Percentiles rank a stretch among this genome's conserved stretches.
phyloP scores from a whole-genome alignment of 805 yeast genomes.

The Scheffersomyces coipomensis region DNA sequence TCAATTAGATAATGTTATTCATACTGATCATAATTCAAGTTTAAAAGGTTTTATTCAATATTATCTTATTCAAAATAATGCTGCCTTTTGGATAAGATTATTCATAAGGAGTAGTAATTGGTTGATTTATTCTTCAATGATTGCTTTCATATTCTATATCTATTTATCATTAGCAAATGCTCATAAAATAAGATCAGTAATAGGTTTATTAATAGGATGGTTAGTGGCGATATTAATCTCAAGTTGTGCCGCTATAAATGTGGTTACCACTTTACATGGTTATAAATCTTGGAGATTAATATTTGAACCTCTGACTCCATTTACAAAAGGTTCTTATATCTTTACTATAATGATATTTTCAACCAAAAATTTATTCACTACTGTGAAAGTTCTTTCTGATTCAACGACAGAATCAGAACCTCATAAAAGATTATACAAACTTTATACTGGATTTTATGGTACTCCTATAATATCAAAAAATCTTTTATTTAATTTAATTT shows the following conservation, averaged over 20 bases:
- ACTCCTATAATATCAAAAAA: conserved; percentile 24
- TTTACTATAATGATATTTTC: conserved; percentile 25
- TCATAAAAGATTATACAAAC: conserved; percentile 23
- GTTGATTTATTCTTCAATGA: not conserved
- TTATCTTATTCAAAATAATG: conserved; percentile 2
- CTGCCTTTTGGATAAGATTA: not conserved
- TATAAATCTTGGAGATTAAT: conserved; percentile 22
- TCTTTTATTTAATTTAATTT: conserved; percentile 16
- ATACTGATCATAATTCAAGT: not conserved
- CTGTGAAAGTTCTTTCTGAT: conserved; percentile 26
- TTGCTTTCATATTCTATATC: conserved; percentile 16
- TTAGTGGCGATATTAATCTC: conserved; percentile 21
- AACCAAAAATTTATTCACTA: conserved; percentile 26
- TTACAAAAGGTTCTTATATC: conserved; percentile 20
- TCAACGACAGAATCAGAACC: conserved; percentile 14
- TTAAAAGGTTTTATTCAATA: not conserved
- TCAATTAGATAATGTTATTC: not conserved
- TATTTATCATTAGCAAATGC: conserved; percentile 31
- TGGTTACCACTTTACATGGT: conserved; percentile 15
- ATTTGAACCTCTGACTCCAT: conserved; percentile 25
- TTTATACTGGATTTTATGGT: conserved; percentile 25
- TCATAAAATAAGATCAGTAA: conserved; percentile 31
- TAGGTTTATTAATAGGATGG: conserved; percentile 40
- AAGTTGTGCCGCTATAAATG: conserved; percentile 23
- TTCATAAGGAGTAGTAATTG: conserved; percentile 5